Evolutionary conservation across 1,284 basidiomycete species (phyloP).

Genomic region (Papiliotrema flavescens): DNA sequence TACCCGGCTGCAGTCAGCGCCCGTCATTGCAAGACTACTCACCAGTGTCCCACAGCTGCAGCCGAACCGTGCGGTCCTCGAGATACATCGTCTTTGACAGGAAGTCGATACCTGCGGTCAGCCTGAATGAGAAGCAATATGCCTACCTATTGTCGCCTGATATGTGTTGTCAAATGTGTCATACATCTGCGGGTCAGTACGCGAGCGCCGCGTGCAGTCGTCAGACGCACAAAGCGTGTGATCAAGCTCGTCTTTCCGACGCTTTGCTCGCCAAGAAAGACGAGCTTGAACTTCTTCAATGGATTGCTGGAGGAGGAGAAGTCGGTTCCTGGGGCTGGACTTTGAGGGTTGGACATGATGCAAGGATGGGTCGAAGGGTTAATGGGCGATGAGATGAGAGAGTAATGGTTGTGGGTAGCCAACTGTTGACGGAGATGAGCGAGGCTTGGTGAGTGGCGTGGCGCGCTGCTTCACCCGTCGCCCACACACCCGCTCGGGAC

Average conservation of each 20-base stretch:
- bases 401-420: background rate
- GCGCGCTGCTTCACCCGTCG: no score
- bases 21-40: slow-evolving; percentile 37
- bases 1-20: slow-evolving; percentile 34
- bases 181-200: slow-evolving; percentile 71
- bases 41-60: slow-evolving; percentile 99
- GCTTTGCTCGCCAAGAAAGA: slow-evolving; percentile 86
- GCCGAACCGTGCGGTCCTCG: slow-evolving; percentile 93
- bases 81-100: slow-evolving; percentile 99
- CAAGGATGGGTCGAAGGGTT: background rate
- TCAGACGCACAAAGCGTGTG: slow-evolving; percentile 65
- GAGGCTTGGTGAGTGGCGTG: no score
- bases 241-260: slow-evolving; percentile 98
- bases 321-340: slow-evolving; percentile 15
- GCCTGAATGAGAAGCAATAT: background rate
- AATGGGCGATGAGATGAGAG: background rate
- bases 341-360: slow-evolving; percentile 8
- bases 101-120: slow-evolving; percentile 76
- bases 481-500: no score
- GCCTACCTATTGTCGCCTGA: slow-evolving; percentile 85
- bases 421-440: no score
- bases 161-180: slow-evolving; percentile 99
- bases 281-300: slow-evolving; percentile 93
- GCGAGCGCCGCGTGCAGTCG: background rate
- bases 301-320: slow-evolving; percentile 51